A percentile compares a stretch with the other conserved stretches of the same genome.
These are phyloP conservation scores for Cymbopogon flexuosus DNA, from an alignment of 202 grass and related monocot species.

Conservation along the genomic window DNA sequence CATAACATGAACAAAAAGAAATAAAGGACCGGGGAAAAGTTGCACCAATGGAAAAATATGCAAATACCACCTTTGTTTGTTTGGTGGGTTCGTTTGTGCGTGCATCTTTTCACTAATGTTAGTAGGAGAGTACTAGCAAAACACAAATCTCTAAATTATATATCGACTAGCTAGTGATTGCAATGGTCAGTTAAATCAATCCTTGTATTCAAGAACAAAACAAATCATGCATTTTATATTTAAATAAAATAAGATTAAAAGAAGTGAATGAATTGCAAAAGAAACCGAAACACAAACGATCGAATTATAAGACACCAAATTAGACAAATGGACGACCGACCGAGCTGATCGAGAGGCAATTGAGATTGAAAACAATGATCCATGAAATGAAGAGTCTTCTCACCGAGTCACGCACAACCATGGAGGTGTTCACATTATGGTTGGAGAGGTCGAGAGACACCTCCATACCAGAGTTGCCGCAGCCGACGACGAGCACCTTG, in stretches of 20 bases:
- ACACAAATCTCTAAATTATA: not conserved
- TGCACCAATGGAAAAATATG: slow-evolving; percentile 30
- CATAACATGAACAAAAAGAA: slow-evolving; percentile 37
- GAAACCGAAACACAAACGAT: not conserved
- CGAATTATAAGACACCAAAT: not conserved
- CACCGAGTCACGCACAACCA: slow-evolving; percentile 80
- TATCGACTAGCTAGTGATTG: not conserved
- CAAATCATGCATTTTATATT: not conserved
- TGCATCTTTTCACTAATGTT: slow-evolving; percentile 6
- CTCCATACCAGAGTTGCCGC: slow-evolving; percentile 94
- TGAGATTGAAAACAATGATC: not conserved
- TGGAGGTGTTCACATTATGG: slow-evolving; percentile 59
- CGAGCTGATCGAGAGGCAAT: not conserved
- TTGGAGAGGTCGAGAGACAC: slow-evolving; percentile 74
- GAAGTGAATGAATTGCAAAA: not conserved
- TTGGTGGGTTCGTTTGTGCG: slow-evolving; percentile 28
- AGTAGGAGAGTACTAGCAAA: not conserved
- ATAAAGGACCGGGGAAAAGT: not conserved
- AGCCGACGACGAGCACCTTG: slow-evolving; percentile 72
- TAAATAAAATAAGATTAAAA: not conserved
- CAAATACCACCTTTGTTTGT: slow-evolving; percentile 35
- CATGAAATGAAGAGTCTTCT: slow-evolving; percentile 6
- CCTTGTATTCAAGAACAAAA: not conserved
- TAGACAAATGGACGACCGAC: not conserved
- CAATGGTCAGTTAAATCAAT: not conserved